Conservation (phyloP, 2,329 filamentous ascomycete species). For the Talaromyces sp. region DNA sequence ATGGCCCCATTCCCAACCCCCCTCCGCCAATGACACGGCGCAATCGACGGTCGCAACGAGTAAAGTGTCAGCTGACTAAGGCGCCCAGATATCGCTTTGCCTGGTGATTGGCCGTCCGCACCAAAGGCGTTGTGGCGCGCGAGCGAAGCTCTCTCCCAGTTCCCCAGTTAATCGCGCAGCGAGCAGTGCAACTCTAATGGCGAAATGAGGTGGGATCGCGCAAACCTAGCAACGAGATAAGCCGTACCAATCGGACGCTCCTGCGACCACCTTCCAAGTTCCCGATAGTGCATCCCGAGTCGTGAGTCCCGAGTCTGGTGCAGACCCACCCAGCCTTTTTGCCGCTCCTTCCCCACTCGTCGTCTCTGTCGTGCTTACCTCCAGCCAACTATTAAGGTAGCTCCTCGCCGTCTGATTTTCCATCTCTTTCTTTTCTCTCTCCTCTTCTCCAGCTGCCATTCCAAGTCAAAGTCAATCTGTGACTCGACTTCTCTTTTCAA, state of each 20-base stretch:
- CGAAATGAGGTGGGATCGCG: slow-evolving; percentile 2
- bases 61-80: neutral
- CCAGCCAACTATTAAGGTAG: slow-evolving; percentile 3
- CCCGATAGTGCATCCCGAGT: neutral
- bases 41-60: neutral
- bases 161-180: slow-evolving; percentile 1
- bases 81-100: neutral
- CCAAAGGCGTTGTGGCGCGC: neutral
- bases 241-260: slow-evolving; percentile 4
- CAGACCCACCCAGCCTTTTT: neutral
- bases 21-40: neutral
- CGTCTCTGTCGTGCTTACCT: slow-evolving; percentile 16
- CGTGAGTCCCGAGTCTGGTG: neutral
- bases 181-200: neutral
- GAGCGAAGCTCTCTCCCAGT: neutral
- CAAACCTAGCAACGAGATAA: neutral
- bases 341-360: neutral
- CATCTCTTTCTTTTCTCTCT: neutral
- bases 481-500: neutral
- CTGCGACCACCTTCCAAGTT: neutral
- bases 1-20: neutral
- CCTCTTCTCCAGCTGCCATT: neutral
- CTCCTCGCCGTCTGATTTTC: neutral
- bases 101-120: neutral
- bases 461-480: neutral